Base-by-base conservation (phyloP, 192 early-diverging fungal species). In the Podila clonocystis region DNA sequence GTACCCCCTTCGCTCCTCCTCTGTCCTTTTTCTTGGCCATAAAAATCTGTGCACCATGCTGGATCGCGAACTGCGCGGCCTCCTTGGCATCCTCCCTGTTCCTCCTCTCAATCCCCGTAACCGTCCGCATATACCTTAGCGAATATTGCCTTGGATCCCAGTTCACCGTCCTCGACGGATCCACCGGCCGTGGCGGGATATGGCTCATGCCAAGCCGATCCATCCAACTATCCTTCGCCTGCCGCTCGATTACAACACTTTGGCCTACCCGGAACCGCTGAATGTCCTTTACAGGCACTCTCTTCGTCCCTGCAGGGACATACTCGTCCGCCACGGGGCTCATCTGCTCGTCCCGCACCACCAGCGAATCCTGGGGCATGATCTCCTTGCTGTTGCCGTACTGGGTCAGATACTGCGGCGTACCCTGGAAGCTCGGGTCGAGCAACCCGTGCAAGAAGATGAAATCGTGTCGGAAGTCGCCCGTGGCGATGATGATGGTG, bases 401-500 rank as follows among this genome's bases (percentile, higher is more conserved):
- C 8, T 38, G 38, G 0, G 48, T 57, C 45, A 69, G 29, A 15
- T 80, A 80, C 22, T 80, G 62, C 8, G 77, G 58, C 1, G 59
- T 38, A 11, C 69, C 65, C 49, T 73, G 77, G 31, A 73, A 80
- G 3, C 24, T 63, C 9, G 77, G 34, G 29, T 80, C 77, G 33
- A 73, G 38, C 6, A 80, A 5, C 0, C 70, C 71, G 22, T 80
- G 55, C 24, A 80, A 13, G 26, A 49, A 28, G 33, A 80, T 73
- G 29, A 80, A 80, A 26, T 80, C 77, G 26, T 80, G 70, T 33
- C 50, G 55, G 33, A 73, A 80, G 29, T 73, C 61, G 11, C 71
- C 77, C 34, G 24, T 65, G 0, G 77, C 71, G 34, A 73, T 68
- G 33, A 72, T 12, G 7, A 69, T 55, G 4, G 66, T 80, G 2